Base-by-base conservation (phyloP, 2,329 filamentous ascomycete genomes). In the Periconia digitata region DNA sequence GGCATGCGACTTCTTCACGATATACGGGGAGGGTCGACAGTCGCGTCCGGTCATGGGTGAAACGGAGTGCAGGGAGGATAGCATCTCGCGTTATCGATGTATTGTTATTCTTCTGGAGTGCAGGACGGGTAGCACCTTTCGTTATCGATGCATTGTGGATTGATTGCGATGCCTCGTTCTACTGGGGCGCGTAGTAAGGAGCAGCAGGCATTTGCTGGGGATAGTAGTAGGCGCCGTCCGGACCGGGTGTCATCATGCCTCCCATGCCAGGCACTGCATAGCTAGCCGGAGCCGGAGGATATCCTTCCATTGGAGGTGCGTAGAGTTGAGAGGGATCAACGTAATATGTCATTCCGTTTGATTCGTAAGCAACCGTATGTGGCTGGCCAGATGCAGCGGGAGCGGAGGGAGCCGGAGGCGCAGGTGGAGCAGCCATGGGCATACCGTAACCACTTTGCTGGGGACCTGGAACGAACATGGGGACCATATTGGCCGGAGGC, bases 281-380 rank as follows among this genome's bases (percentile, higher is more conserved):
- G 46, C 64, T 72, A 7, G 68, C 57, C 36, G 66, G 76, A 66
- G 63, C 57, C 37, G 66, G 76, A 67, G 63, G 50, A 38, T 70
- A 72, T 17, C 54, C 59, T 44, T 71, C 67, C 22, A 82, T 75
- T 1, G 80, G 74, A 21, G 83, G 76, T 2, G 59, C 55, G 29
- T 71, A 69, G 40, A 92, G 75, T 64, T 91, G 86, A n/a, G 85
- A 80, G 7, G 89, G 81, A 64, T 95, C 89, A 62, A 91, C 92
- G 69, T 96, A 99, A 71, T 95, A 97, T 1, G 96, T 91, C 82
- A 95, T 97, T 53, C 94, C 94, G 59, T 96, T 95, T 55, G 86
- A 85, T 74, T 97, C 92, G 70, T 96, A 92, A 0, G 90, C 90
- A 17, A 87, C 80, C 48, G 82, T 82, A 16, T 77, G 78, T 3